Percentiles rank a stretch among this genome's conserved stretches.
phyloP scores from a whole-genome alignment of 1,139 yeast genomes.

The Yamadazyma friedrichii region DNA sequence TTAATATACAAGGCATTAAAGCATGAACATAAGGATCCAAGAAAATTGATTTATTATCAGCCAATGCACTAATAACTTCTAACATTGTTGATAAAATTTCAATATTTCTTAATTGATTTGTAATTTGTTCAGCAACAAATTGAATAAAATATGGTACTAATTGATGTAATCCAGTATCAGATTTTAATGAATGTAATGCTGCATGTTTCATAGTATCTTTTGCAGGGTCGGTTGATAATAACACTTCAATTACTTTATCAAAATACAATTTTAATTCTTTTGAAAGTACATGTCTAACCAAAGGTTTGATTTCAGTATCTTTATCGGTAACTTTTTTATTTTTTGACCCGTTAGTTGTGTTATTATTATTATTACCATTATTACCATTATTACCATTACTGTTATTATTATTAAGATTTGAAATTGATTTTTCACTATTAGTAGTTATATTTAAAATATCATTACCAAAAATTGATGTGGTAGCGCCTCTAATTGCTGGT shows the following conservation, averaged over 20 bases:
- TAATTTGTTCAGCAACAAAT: slow-evolving; percentile 92
- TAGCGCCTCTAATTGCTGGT: slow-evolving; percentile 71
- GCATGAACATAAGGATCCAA: slow-evolving; percentile 97
- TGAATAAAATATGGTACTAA: slow-evolving; percentile 94
- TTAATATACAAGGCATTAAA: slow-evolving; percentile 90
- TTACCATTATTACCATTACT: slow-evolving; percentile 24
- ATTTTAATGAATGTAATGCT: slow-evolving; percentile 73
- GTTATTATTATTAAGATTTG: slow-evolving; percentile 8
- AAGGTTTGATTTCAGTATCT: slow-evolving; percentile 81
- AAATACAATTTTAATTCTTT: slow-evolving; percentile 92
- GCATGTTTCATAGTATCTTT: slow-evolving; percentile 67
- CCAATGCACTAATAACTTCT: slow-evolving; percentile 82
- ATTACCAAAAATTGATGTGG: slow-evolving; percentile 45
- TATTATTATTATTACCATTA: slow-evolving; percentile 70
- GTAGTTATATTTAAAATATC: slow-evolving; percentile 32
- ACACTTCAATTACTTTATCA: slow-evolving; percentile 83
- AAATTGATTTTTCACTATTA: slow-evolving; percentile 15
- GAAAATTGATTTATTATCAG: slow-evolving; percentile 82
- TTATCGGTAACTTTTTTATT: slow-evolving; percentile 40
- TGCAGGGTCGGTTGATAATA: slow-evolving; percentile 57
- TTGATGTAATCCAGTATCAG: slow-evolving; percentile 96
- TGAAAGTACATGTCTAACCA: slow-evolving; percentile 94
- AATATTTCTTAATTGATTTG: slow-evolving; percentile 78
- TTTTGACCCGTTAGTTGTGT: slow-evolving; percentile 24
- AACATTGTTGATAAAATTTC: slow-evolving; percentile 82